phyloP scores from a whole-genome alignment of 805 yeast species.

The Wickerhamomyces alni region DNA sequence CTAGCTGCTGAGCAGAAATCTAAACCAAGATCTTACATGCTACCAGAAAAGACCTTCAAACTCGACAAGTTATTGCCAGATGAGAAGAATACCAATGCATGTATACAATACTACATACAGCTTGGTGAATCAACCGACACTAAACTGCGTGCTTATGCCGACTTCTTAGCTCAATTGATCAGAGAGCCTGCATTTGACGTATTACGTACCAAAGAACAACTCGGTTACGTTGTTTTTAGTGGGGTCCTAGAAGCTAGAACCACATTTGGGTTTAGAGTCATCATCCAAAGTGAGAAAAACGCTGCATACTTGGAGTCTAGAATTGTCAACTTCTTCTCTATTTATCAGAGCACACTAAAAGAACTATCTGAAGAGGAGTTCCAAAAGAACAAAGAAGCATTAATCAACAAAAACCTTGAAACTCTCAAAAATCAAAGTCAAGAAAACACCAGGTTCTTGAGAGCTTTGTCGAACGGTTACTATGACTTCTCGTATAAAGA shows the following conservation, averaged over 20 bases:
- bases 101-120: constrained; percentile 74
- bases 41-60: constrained; percentile 36
- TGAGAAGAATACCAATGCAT: constrained; percentile 69
- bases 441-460: constrained; percentile 63
- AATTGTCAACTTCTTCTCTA: constrained; percentile 57
- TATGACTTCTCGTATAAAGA: constrained; percentile 65
- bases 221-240: constrained; percentile 90
- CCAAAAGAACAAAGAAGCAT: constrained; percentile 60
- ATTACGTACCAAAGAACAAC: constrained; percentile 87
- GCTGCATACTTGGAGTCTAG: constrained; percentile 71
- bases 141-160: constrained; percentile 45
- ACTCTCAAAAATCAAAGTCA: constrained; percentile 74
- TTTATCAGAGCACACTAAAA: constrained; percentile 39
- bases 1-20: constrained; percentile 39
- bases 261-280: constrained; percentile 62
- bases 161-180: constrained; percentile 63
- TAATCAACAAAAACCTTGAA: constrained; percentile 58
- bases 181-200: constrained; percentile 88
- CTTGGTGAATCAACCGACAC: constrained; percentile 45
- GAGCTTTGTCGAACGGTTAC: constrained; percentile 65
- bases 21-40: constrained; percentile 34
- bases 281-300: constrained; percentile 80
- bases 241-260: constrained; percentile 66
- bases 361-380: constrained; percentile 60
- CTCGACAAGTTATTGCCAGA: constrained; percentile 53